Base-by-base conservation (phyloP, 257 asterid species). In the Nicotiana knightiana region DNA sequence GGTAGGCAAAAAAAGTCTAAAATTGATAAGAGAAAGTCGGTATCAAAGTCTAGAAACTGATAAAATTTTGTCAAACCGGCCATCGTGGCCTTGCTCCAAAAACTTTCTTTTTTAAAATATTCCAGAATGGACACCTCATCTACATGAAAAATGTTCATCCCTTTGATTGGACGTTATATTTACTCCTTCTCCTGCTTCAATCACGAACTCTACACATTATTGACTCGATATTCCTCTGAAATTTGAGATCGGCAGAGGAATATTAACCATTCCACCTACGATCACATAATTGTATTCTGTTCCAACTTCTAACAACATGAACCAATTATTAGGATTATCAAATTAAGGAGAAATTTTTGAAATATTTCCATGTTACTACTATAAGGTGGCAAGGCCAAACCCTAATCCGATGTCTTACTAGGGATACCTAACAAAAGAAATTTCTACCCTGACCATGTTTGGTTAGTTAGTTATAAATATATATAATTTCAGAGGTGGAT, bases 21-120 rank as follows among this genome's bases (percentile, higher is more conserved):
- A 58, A 67, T 32, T 57, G 55, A 39, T 35, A 61, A 68, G 9
- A 66, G 62, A 46, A 79, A 9, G 71, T 66, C 83, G 51, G 32
- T 64, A 17, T 3, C 9, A 68, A 80, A 77, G 82, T 85, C 80
- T 68, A 46, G 79, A 12, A 17, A 24, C 5, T 61, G 39, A 37
- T 26, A 30, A 24, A 65, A 48, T 13, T 80, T 85, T 80, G 91
- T 90, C 97, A 93, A 93, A 90, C 97, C 96, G 94, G 86, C 80
- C 43, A 51, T 26, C 46, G 6, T 75, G 63, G 46, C 92, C 86
- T 87, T 39, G 9, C 55, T 67, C 80, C 83, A 80, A 71, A 81
- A 18, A 18, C 61, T 13, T 21, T 54, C 83, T 70, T 81, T 86
- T 51, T 77, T 5, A 32, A 86, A 84, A 61, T 83, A 79, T 86